Percentiles rank a stretch among this genome's conserved stretches.
Evolutionary conservation across 495 filamentous ascomycete genomes (phyloP).

Genomic region (Lasiosphaeria ovina): DNA sequence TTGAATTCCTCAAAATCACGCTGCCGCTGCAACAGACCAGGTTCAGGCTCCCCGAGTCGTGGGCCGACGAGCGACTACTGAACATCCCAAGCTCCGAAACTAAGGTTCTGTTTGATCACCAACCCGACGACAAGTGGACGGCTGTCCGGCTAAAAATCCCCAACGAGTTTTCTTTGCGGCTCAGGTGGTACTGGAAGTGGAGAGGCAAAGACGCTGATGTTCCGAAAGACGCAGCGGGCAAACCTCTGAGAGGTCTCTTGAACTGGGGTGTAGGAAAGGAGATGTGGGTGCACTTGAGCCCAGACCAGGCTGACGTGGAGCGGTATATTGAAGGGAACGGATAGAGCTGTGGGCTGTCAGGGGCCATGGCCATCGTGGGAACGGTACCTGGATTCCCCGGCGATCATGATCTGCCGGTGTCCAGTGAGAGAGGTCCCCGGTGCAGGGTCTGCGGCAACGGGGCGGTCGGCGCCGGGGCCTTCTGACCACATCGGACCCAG

Average conservation of each 20-base stretch:
- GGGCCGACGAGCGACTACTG: conserved; percentile 44
- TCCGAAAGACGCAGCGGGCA: conserved; percentile 23
- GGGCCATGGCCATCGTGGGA: conserved; percentile 9
- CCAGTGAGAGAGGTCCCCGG: neutral
- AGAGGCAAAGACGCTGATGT: conserved; percentile 17
- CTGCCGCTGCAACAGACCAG: conserved; percentile 36
- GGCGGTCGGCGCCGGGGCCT: neutral
- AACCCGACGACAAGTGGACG: conserved; percentile 46
- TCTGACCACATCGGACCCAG: conserved; percentile 12
- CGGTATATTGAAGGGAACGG: conserved; percentile 17
- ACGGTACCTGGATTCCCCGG: conserved; percentile 14
- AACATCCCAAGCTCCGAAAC: conserved; percentile 24
- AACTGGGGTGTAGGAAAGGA: conserved; percentile 42
- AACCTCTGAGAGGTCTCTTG: conserved; percentile 29
- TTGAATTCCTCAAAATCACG: conserved; percentile 51
- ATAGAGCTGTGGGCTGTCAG: neutral
- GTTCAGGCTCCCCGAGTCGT: conserved; percentile 23
- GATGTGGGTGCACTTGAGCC: conserved; percentile 51
- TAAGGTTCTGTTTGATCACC: conserved; percentile 40
- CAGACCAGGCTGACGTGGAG: conserved; percentile 31
- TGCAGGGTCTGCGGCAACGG: conserved; percentile 2
- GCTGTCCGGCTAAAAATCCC: conserved; percentile 47
- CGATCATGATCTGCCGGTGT: conserved; percentile 26
- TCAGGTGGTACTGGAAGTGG: conserved; percentile 33
- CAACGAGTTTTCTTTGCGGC: conserved; percentile 43